Conservation (phyloP, 345 rosid species). For the Adansonia digitata region DNA sequence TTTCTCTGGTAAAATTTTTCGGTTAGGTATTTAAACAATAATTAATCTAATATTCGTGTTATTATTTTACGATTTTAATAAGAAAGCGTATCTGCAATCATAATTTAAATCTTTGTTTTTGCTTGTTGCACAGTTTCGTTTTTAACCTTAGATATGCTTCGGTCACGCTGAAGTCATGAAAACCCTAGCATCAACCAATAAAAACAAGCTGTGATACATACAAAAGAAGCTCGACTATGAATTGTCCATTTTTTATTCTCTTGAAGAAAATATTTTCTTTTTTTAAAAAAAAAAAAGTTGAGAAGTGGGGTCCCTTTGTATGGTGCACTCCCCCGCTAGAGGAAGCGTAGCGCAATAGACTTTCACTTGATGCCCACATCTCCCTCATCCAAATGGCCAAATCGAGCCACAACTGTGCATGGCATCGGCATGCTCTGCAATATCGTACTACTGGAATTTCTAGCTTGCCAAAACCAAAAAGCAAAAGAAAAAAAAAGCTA, state of each 20-base stretch:
- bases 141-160: not conserved
- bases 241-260: too few relatives aligned
- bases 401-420: not conserved
- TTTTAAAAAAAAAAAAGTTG: not conserved
- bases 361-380: too few relatives aligned
- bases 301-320: not conserved
- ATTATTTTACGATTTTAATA: too few relatives aligned
- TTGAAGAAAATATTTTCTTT: too few relatives aligned
- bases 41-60: too few relatives aligned
- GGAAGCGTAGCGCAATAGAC: too few relatives aligned
- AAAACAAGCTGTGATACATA: not conserved
- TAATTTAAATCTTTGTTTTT: too few relatives aligned
- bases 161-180: conserved; percentile 26
- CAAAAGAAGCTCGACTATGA: not conserved
- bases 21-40: too few relatives aligned
- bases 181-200: conserved; percentile 13
- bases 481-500: too few relatives aligned
- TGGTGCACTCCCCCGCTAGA: not conserved
- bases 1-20: not conserved
- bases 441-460: too few relatives aligned
- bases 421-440: conserved; percentile 5
- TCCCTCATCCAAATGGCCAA: not conserved
- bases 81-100: too few relatives aligned
- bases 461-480: too few relatives aligned
- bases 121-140: not conserved